Evolutionary conservation across 75 land plant genomes (phyloP), one percentile per base, ranked within the genome.

Genomic region (Isoetes taiwanensis): DNA sequence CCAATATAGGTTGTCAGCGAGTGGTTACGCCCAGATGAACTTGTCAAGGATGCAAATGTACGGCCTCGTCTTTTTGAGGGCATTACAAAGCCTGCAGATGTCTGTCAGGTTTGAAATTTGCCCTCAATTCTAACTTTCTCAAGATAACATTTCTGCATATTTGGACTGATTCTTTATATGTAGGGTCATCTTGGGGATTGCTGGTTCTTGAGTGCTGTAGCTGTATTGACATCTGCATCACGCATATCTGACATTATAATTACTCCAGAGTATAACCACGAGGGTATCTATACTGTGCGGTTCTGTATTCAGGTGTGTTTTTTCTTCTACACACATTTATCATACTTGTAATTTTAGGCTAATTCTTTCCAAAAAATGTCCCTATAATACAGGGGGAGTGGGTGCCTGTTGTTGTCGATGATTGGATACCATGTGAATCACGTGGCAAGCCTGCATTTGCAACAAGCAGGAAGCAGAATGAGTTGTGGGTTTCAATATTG

Each of bases 161-260:
- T 20, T 43, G 24, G 4, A 43, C 24, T 20, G 4, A 46, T 41
- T n/a, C 28, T 46, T 9, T 48, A 5, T 65, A 19, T 35, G 29
- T 83, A 94, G 99, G 99, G 99, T 12, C 86, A 80, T 16, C 66
- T 94, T 43, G 99, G 99, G 41, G 99, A 94, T 43, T 94, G 99
- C 68, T 94, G 99, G 99, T 94, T 94, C 61, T 62, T 94, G 64
- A 94, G 99, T 82, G 99, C 99, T 53, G 96, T 94, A 69, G 96
- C 99, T 60, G 99, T 94, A 53, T 59, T 94, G 50, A 88, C 99
- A 19, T 96, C 88, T 56, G 86, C 77, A 27, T 89, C 96, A 30
- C 67, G 74, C 30, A 90, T 94, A 58, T 76, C 91, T 19, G 91
- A 94, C 71, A 87, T 89, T 41, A 82, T 94, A 54, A 85, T 94